Base-by-base conservation (phyloP, 2,329 filamentous ascomycete genomes). In the Aaosphaeria arxii region DNA sequence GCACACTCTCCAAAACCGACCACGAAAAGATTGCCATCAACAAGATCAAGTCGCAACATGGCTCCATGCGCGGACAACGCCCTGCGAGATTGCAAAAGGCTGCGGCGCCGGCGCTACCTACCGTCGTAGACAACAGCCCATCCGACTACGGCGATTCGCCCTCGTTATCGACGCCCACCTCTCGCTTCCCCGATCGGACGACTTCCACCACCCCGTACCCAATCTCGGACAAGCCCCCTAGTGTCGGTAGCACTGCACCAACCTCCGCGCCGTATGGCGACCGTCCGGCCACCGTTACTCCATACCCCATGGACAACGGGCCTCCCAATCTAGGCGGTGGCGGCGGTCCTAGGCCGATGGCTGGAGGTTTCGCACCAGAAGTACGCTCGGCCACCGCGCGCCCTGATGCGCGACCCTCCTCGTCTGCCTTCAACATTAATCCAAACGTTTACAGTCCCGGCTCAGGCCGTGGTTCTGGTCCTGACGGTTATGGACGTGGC, bases 1-100 rank as follows among this genome's bases (percentile, higher is more conserved):
- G 89, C 70, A 88, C 88, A 7, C 77, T 97, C 42, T 95, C 90
- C 2, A 91, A 91, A 73, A 82, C 86, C 58, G 94, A 97, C 62
- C 94, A 99, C 67, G 92, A 97, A 70, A 89, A 91, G 47, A 86
- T 95, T 39, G 91, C 94, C 0, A 84, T 99, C 55, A 87, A 84
- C 44, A 84, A 88, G 45, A 97, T 99, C 75, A 95, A 74, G 54
- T 78, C 75, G 2, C 70, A 74, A 51, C 74, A 80, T 54, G 77
- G 77, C 11, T 80, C 78, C 2, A 77, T 76, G 71, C 70, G 74
- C 32, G 75, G 75, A 5, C 68, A 72, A 43, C 66, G 75, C 43
- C 77, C 77, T 30, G 68, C 72, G 13, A 67, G 75, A 45, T 66
- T 77, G 44, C 67, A 69, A 46, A 63, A 73, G 45, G 53, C 64